Conservation (phyloP, 148 eudicot species). For the Dianthus caryophyllus region DNA sequence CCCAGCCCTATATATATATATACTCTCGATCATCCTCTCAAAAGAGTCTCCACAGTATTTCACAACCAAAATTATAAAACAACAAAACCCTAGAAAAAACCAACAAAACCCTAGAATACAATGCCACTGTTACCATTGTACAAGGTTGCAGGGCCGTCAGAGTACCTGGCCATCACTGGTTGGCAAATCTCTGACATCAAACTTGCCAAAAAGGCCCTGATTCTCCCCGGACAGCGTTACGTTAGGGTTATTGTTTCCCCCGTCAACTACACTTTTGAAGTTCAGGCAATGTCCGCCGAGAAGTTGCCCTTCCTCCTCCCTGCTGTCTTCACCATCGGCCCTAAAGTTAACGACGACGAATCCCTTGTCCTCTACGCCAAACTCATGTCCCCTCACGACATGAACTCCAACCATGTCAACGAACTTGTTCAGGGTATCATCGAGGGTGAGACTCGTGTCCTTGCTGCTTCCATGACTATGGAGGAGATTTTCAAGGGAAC, state of each 20-base stretch:
- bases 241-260: conserved; percentile 19
- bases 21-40: no score
- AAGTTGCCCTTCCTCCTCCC: conserved; percentile 28
- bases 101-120: background rate
- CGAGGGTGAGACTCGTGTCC: conserved; percentile 26
- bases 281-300: conserved; percentile 27
- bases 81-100: conserved; percentile 8
- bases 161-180: conserved; percentile 23
- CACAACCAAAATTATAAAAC: no score
- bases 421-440: conserved; percentile 27
- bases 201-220: conserved; percentile 22
- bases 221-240: conserved; percentile 27
- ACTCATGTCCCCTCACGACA: conserved; percentile 24
- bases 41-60: no score
- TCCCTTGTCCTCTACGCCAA: conserved; percentile 18
- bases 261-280: conserved; percentile 27
- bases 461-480: conserved; percentile 29
- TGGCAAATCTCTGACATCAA: conserved; percentile 21
- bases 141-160: conserved; percentile 23
- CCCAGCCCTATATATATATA: no score
- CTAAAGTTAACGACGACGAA: conserved; percentile 8
- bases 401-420: conserved; percentile 20
- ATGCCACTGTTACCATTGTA: conserved; percentile 1
- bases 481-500: conserved; percentile 30
- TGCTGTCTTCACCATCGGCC: conserved; percentile 27